Evolutionary conservation across 2,329 filamentous ascomycete genomes (phyloP).

Genomic region (Pyricularia sp.): DNA sequence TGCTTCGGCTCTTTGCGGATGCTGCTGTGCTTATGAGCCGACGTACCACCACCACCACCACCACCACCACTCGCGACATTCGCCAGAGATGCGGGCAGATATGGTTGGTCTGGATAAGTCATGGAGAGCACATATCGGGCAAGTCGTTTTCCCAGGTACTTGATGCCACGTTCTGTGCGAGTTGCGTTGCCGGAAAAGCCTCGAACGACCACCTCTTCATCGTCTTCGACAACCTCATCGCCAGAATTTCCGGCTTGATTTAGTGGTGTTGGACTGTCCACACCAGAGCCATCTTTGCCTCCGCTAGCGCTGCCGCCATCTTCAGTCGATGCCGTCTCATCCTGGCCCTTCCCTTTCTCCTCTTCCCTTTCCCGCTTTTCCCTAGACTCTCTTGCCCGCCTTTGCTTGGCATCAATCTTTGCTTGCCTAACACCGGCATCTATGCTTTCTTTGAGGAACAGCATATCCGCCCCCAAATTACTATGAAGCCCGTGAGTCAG

Average conservation of each 20-base stretch:
- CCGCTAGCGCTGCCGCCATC: neutral
- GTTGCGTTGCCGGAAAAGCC: constrained; percentile 85
- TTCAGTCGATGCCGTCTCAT: constrained; percentile 7
- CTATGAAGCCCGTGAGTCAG: constrained; percentile 92
- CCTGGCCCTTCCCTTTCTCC: constrained; percentile 6
- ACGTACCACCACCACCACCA: constrained; percentile 13
- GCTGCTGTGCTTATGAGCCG: constrained; percentile 35
- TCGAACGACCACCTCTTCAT: constrained; percentile 77
- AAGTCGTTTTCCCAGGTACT: constrained; percentile 88
- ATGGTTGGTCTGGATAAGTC: constrained; percentile 90
- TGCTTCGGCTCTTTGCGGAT: constrained; percentile 26
- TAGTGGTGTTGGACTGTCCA: neutral
- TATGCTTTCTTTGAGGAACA: constrained; percentile 94
- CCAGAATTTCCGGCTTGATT: constrained; percentile 5
- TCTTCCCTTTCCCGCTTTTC: constrained; percentile 27
- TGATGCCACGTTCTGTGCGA: constrained; percentile 86
- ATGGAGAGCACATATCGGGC: constrained; percentile 82
- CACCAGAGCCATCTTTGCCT: neutral
- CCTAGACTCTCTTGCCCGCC: constrained; percentile 35
- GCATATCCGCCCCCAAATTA: constrained; percentile 90
- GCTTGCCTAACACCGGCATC: constrained; percentile 69
- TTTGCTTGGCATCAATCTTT: constrained; percentile 51
- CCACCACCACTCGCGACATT: constrained; percentile 16
- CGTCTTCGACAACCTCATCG: constrained; percentile 49
- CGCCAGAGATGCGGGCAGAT: constrained; percentile 50